A percentile compares a stretch with the other conserved stretches of the same genome.
Conservation (phyloP, 345 rosid genomes). For the Mangifera indica region DNA sequence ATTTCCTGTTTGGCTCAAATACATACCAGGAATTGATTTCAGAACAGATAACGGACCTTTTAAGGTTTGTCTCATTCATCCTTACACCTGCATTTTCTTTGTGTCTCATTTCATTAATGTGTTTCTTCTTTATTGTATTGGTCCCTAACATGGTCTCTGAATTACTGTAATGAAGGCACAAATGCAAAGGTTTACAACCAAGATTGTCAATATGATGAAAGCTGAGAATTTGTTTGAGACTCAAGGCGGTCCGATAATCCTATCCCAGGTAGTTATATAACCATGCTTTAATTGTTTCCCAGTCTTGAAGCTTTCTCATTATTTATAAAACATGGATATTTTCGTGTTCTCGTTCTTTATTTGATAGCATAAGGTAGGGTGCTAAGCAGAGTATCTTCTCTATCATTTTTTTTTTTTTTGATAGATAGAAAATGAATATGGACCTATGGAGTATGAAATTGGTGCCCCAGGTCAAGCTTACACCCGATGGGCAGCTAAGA, state of each 20-base stretch:
- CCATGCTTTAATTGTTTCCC: not conserved
- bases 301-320: not conserved
- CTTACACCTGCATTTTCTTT: conserved; percentile 25
- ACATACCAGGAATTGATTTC: conserved; percentile 89
- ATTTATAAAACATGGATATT: not conserved
- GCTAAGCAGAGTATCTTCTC: conserved; percentile 18
- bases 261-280: conserved; percentile 71
- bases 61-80: conserved; percentile 55
- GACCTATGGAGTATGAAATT: conserved; percentile 81
- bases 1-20: conserved; percentile 99
- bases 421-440: conserved; percentile 99
- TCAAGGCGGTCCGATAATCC: conserved; percentile 96
- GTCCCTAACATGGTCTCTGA: conserved; percentile 4
- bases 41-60: conserved; percentile 94
- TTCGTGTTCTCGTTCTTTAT: conserved; percentile 4
- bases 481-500: conserved; percentile 85
- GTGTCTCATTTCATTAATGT: not conserved
- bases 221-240: conserved; percentile 78
- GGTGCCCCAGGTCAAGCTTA: conserved; percentile 75
- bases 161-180: conserved; percentile 49
- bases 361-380: conserved; percentile 5
- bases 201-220: conserved; percentile 97
- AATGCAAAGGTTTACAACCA: conserved; percentile 85
- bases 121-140: not conserved
- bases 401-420: conserved; percentile 5